Percentiles rank a stretch among this genome's conserved stretches.
These are phyloP conservation scores for Dichotomocladium elegans DNA, from an alignment of 371 early-diverging fungal species.

Conservation along the genomic window DNA sequence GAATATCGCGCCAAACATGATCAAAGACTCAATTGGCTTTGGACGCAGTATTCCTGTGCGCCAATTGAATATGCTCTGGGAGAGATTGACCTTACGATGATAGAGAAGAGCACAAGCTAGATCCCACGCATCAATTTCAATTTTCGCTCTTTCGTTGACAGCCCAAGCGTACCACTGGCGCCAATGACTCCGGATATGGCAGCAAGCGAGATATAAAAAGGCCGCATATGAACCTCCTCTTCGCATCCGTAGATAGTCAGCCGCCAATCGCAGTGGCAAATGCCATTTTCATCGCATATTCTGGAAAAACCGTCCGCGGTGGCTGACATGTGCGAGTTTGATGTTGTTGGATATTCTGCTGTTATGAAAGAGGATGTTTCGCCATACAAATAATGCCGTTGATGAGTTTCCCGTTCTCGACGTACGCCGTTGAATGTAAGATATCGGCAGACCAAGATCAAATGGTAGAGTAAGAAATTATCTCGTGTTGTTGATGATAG, in stretches of 20 bases:
- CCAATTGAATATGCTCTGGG: slow-evolving; percentile 13
- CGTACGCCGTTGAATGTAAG: too few relatives aligned
- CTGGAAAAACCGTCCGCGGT: slow-evolving; percentile 7
- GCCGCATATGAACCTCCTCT: slow-evolving; percentile 5
- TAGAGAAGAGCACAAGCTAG: slow-evolving; percentile 2
- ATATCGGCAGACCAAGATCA: too few relatives aligned
- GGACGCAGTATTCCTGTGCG: slow-evolving; percentile 14
- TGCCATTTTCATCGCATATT: slow-evolving; percentile 12
- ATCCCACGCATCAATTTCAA: slow-evolving; percentile 1
- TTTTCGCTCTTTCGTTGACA: slow-evolving; percentile 5
- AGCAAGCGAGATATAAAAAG: slow-evolving; percentile 10
- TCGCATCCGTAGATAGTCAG: slow-evolving; percentile 23
- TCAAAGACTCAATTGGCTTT: slow-evolving; percentile 16
- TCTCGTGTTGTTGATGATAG: too few relatives aligned
- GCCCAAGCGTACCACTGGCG: slow-evolving; percentile 7
- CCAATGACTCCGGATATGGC: slow-evolving; percentile 10
- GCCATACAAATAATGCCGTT: too few relatives aligned
- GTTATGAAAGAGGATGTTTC: too few relatives aligned
- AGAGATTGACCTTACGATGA: slow-evolving; percentile 6
- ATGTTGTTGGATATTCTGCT: too few relatives aligned
- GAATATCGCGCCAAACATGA: slow-evolving; percentile 10
- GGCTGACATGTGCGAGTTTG: too few relatives aligned
- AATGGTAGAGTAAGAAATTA: too few relatives aligned
- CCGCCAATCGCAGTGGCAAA: slow-evolving; percentile 40
- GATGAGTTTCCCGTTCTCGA: too few relatives aligned